Evolutionary conservation across 1,284 basidiomycete species (phyloP).

Genomic region (Thelephora terrestris): DNA sequence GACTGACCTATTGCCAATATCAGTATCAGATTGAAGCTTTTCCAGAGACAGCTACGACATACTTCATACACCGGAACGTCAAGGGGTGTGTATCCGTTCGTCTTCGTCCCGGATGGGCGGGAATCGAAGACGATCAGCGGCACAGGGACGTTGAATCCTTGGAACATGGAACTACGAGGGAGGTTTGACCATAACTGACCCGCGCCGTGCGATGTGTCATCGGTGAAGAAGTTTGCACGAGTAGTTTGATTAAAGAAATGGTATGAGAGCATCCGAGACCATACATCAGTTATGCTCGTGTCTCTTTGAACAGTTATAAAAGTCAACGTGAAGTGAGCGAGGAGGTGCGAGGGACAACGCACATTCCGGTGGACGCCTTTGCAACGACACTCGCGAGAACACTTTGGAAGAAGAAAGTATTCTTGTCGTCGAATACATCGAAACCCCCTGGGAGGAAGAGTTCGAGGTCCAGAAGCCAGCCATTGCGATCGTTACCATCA

Average conservation of each 20-base stretch:
- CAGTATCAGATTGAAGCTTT: background rate
- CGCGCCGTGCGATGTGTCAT: constrained; percentile 48
- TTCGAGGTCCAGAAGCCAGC: constrained; percentile 51
- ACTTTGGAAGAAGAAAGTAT: constrained; percentile 51
- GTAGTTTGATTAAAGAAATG: constrained; percentile 58
- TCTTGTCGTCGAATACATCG: constrained; percentile 33
- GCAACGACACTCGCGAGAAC: constrained; percentile 46
- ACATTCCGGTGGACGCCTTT: constrained; percentile 46
- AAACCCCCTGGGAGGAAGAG: constrained; percentile 42
- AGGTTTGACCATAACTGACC: constrained; percentile 57
- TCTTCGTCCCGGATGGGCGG: constrained; percentile 34
- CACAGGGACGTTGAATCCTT: constrained; percentile 37
- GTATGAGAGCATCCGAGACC: constrained; percentile 54
- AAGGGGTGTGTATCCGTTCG: constrained; percentile 29
- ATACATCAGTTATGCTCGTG: constrained; percentile 52
- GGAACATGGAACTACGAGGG: constrained; percentile 32
- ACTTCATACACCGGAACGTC: constrained; percentile 55
- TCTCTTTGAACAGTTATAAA: constrained; percentile 29
- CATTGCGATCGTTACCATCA: constrained; percentile 32
- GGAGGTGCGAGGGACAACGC: constrained; percentile 15
- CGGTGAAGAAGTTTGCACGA: constrained; percentile 48
- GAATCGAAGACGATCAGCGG: constrained; percentile 50
- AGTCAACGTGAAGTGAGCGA: background rate
- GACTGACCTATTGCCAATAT: constrained; percentile 39
- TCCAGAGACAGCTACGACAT: constrained; percentile 1